Evolutionary conservation across 441 rosid genomes (phyloP).

Genomic region (Flueggea neowawraea): DNA sequence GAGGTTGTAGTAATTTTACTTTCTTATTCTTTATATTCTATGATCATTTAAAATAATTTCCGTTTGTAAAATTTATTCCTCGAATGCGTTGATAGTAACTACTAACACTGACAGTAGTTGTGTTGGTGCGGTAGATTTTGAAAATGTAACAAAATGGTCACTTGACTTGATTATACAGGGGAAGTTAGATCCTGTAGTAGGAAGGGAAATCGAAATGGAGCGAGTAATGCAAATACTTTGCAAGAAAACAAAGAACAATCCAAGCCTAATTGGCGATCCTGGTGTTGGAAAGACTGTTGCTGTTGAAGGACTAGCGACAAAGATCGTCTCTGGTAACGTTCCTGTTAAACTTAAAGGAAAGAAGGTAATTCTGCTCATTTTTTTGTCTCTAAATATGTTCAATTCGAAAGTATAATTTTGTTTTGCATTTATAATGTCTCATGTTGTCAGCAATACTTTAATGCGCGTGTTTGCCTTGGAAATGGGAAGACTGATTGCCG

Average conservation of each 20-base stretch:
- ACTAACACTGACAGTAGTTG: background rate
- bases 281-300: constrained; percentile 92
- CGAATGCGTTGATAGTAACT: too few relatives aligned
- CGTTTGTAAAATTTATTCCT: too few relatives aligned
- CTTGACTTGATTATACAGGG: constrained; percentile 37
- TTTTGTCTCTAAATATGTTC: too few relatives aligned
- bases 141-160: background rate
- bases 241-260: constrained; percentile 80
- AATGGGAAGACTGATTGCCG: constrained; percentile 94
- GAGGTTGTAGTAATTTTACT: background rate
- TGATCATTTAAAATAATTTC: too few relatives aligned
- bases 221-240: constrained; percentile 79
- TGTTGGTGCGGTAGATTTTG: background rate
- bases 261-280: constrained; percentile 90
- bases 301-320: constrained; percentile 83
- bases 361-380: constrained; percentile 45
- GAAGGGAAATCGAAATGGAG: constrained; percentile 74
- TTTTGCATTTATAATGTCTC: background rate
- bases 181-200: constrained; percentile 85
- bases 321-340: constrained; percentile 75
- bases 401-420: background rate
- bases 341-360: constrained; percentile 84
- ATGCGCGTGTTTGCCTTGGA: constrained; percentile 74
- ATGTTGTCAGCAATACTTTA: constrained; percentile 2
- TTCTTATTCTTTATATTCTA: too few relatives aligned